Conservation (phyloP, 768 basidiomycete species). For the Mycena floridula region DNA sequence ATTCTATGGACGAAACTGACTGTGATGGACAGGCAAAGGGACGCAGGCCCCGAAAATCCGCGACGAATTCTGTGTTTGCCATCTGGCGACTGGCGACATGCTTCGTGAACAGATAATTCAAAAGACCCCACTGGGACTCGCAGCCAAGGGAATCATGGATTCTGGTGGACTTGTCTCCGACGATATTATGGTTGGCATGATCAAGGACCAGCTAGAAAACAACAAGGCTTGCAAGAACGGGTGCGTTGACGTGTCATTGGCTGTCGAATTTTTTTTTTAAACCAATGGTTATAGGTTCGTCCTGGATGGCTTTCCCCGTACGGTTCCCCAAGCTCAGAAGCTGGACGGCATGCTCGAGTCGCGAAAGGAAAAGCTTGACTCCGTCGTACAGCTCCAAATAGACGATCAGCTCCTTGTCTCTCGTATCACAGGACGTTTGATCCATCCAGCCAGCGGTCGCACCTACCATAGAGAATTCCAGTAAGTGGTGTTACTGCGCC, state of each 20-base stretch:
- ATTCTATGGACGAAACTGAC: neutral
- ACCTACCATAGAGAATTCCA: slow-evolving; percentile 94
- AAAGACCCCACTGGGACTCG: slow-evolving; percentile 82
- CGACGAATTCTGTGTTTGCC: slow-evolving; percentile 92
- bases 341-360: slow-evolving; percentile 83
- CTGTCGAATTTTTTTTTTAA: neutral
- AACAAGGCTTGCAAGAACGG: slow-evolving; percentile 94
- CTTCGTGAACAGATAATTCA: slow-evolving; percentile 86
- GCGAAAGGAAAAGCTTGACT: slow-evolving; percentile 85
- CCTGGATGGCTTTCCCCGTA: slow-evolving; percentile 98
- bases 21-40: slow-evolving; percentile 72
- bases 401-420: slow-evolving; percentile 94
- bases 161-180: slow-evolving; percentile 91
- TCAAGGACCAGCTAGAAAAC: slow-evolving; percentile 89
- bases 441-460: slow-evolving; percentile 85
- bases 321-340: slow-evolving; percentile 94
- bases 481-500: slow-evolving; percentile 41
- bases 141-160: slow-evolving; percentile 98
- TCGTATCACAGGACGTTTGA: slow-evolving; percentile 92
- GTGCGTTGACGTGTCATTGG: slow-evolving; percentile 42
- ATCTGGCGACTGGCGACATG: slow-evolving; percentile 99
- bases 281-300: slow-evolving; percentile 65
- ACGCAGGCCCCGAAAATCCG: slow-evolving; percentile 95
- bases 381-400: slow-evolving; percentile 88
- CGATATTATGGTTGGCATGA: slow-evolving; percentile 97